A percentile compares a stretch with the other conserved stretches of the same genome.
Conservation (phyloP, 2,329 filamentous ascomycete species). For the Neonectria sp. region DNA sequence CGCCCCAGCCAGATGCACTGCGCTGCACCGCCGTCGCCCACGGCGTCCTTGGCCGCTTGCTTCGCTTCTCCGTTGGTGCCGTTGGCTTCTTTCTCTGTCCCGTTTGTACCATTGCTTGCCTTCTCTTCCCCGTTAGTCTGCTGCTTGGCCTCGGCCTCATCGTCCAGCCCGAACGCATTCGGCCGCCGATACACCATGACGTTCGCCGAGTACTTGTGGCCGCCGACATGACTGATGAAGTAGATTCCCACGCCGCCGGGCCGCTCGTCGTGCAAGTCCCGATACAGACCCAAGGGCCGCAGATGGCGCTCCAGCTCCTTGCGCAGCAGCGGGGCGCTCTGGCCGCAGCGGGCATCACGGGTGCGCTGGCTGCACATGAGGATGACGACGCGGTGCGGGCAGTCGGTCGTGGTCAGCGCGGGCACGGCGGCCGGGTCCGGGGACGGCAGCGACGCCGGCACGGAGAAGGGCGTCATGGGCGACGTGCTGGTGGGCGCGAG, state of each 20-base stretch:
- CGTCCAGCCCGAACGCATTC: conserved; percentile 70
- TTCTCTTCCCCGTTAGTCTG: conserved; percentile 26
- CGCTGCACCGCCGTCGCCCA: conserved; percentile 71
- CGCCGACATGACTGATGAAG: conserved; percentile 96
- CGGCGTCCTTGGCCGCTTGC: conserved; percentile 45
- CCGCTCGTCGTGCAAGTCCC: conserved; percentile 89
- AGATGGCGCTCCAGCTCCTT: conserved; percentile 93
- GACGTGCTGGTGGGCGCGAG: conserved; percentile 81
- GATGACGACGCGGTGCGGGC: conserved; percentile 88
- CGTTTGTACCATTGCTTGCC: conserved; percentile 47
- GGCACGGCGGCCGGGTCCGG: conserved; percentile 47
- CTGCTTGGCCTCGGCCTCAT: conserved; percentile 48
- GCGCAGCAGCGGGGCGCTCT: conserved; percentile 90
- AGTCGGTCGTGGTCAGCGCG: conserved; percentile 63
- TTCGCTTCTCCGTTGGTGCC: conserved; percentile 47
- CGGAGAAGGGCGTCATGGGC: conserved; percentile 63
- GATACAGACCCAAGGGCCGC: conserved; percentile 85
- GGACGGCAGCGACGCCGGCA: conserved; percentile 55
- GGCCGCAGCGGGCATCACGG: conserved; percentile 94
- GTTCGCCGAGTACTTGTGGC: conserved; percentile 97
- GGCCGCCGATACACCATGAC: conserved; percentile 88
- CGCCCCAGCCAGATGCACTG: conserved; percentile 96
- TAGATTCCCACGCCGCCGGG: conserved; percentile 95
- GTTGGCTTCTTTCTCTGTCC: conserved; percentile 45
- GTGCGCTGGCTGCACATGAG: conserved; percentile 95